Conservation (phyloP, 371 early-diverging fungal species). For the Saksenaea oblongispora region DNA sequence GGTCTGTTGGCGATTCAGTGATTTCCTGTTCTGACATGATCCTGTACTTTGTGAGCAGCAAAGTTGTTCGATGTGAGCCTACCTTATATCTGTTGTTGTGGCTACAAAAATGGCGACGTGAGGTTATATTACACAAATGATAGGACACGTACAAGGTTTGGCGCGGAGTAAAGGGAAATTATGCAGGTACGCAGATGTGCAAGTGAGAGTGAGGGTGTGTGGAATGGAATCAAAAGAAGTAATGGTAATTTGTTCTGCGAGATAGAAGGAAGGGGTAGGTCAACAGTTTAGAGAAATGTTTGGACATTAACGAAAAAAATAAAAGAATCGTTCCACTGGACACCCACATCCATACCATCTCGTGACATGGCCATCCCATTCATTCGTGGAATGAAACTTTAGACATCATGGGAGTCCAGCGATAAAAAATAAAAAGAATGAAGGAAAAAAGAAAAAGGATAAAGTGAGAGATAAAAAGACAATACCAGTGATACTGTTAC, state of each 20-base stretch:
- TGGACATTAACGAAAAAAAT: neutral
- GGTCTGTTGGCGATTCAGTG: conserved; percentile 40
- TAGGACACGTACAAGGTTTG: neutral
- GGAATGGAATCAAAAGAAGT: conserved; percentile 5
- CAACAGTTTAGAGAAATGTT: conserved; percentile 2
- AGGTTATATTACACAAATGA: neutral
- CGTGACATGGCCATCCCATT: neutral
- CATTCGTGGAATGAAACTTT: neutral
- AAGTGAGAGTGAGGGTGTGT: conserved; percentile 3
- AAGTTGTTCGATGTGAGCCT: neutral
- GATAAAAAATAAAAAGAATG: neutral
- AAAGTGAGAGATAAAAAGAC: too few species aligned
- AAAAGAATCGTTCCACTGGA: neutral
- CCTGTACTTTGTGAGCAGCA: conserved; percentile 2
- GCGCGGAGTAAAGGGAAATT: conserved; percentile 1
- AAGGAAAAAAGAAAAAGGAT: neutral
- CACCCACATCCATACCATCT: neutral
- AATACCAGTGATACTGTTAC: conserved; percentile 2
- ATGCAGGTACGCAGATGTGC: conserved; percentile 11
- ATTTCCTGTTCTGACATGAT: conserved; percentile 18
- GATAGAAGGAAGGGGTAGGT: conserved; percentile 6
- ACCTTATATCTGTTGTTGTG: conserved; percentile 1
- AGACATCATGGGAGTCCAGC: conserved; percentile 5
- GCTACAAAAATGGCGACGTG: conserved; percentile 2
- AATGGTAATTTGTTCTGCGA: conserved; percentile 3